Evolutionary conservation across 129 eudicot genomes (phyloP), one percentile per base, ranked within the genome.

Genomic region (Logfia minima): DNA sequence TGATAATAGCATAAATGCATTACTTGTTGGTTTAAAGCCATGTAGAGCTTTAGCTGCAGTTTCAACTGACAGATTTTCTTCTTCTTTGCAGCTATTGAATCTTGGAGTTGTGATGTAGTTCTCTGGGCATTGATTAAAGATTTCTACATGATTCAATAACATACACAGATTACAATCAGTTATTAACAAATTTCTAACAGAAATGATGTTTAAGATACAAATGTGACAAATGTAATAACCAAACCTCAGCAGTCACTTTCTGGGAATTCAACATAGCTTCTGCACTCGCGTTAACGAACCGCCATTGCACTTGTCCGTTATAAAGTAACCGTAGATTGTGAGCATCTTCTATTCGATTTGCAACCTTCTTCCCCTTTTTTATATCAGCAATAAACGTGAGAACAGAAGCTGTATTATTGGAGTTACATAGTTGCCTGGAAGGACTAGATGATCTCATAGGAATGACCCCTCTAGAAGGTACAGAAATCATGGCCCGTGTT

Each of bases 271-370:
- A 31, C 43, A 85, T 79, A 65, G 89, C 82, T 83, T 83, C 89
- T 26, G 88, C 76, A 62, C 77, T 79, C 21, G 99, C 96, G 81
- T 91, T 95, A 41, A 87, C 86, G 82, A 81, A 95, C 77, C 87
- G 86, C 97, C 99, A 95, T 75, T 95, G 99, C 81, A 95, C 73
- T 61, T 86, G 96, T 77, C 93, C 77, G 77, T 95, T 95, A 74
- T 95, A 86, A 45, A 91, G 82, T 72, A 94, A 72, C 77, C 96
- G 82, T 75, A 95, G 76, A 66, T 84, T 88, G 86, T 95, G 99
- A 41, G 85, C 99, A 72, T 95, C 97, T 84, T 95, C 97, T 8
- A 95, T 83, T 28, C 89, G 88, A 63, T 76, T 85, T 22, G 87
- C 86, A 41, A 71, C 88, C 75, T 86, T 95, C 84, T 89, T 91